phyloP scores from a whole-genome alignment of 768 basidiomycete species.

The Neoboletus subvelutipes region DNA sequence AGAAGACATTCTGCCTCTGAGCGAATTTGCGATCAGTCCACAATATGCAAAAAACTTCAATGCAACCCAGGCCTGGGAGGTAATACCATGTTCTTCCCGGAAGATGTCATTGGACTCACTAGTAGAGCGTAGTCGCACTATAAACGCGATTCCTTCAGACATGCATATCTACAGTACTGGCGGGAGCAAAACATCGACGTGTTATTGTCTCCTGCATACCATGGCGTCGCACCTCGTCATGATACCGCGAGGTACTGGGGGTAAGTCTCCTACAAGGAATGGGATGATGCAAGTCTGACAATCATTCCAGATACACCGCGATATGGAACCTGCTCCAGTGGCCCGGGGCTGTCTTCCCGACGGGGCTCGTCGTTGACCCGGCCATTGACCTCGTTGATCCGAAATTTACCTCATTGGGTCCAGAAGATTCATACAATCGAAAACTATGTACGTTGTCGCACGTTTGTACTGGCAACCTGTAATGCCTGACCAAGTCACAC shows the following conservation, averaged over 20 bases:
- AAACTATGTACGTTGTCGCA: slow-evolving; percentile 15
- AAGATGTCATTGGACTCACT: not conserved
- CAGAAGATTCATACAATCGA: slow-evolving; percentile 21
- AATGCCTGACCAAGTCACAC: not conserved
- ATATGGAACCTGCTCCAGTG: slow-evolving; percentile 47
- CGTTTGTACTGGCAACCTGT: not conserved
- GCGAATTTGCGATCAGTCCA: slow-evolving; percentile 36
- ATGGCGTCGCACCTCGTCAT: slow-evolving; percentile 38
- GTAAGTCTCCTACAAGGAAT: not conserved
- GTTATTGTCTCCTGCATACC: slow-evolving; percentile 38
- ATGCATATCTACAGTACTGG: slow-evolving; percentile 38
- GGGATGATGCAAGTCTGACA: not conserved
- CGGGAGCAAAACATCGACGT: slow-evolving; percentile 40
- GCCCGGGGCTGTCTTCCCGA: slow-evolving; percentile 44
- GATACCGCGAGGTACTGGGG: slow-evolving; percentile 39
- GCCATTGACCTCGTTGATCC: slow-evolving; percentile 21
- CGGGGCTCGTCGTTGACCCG: slow-evolving; percentile 34
- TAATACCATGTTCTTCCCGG: slow-evolving; percentile 3
- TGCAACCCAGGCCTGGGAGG: slow-evolving; percentile 32
- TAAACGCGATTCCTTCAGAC: slow-evolving; percentile 36
- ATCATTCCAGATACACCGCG: slow-evolving; percentile 37
- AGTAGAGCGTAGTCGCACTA: slow-evolving; percentile 23
- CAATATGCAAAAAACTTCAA: slow-evolving; percentile 25
- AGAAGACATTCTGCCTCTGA: slow-evolving; percentile 37
- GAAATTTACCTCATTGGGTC: slow-evolving; percentile 9